Base-by-base conservation (phyloP, 495 filamentous ascomycete species). In the Xylaria sp. region DNA sequence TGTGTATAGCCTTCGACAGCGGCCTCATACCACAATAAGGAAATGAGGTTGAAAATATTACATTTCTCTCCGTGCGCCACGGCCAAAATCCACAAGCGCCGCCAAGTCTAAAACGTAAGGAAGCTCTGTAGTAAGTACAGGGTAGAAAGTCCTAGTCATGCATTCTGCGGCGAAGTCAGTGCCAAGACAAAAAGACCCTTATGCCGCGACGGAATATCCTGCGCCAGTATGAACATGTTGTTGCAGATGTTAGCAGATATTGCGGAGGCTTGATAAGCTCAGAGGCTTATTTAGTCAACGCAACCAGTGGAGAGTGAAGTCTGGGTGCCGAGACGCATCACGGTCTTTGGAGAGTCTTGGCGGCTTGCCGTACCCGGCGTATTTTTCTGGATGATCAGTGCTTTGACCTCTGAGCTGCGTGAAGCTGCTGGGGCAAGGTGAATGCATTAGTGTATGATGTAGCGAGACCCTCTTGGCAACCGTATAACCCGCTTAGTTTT, bases 301-400 rank as follows among this genome's bases (percentile, higher is more conserved):
- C 33, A 55, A 67, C 48, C 48, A 29, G 46, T 55, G 0, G 62
- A 41, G 35, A 55, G 48, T 3, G 33, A 53, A 53, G 48, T 41
- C 46, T 67, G 64, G 62, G 17, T 67, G 64, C 64, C 64, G 64
- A 67, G 64, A 29, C 48, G 46, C 48, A 67, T 67, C 35, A 48
- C 35, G 64, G 48, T 11, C n/a, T 26, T 31, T 21, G 55, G 46
- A 26, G 21, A 26, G 64, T 33, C 64, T 67, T 67, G 64, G 64
- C 64, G 33, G 48, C 2, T 50, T 12, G 48, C 62, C 64, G 11
- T 40, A 40, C 64, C 35, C 21, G 26, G 64, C 35, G 46, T 44
- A 21, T 66, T 48, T 50, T 24, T 37, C 40, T 66, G 12, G 26
- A 21, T 33, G 43, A 35, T 62, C 63, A 50, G 64, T 67, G 64